phyloP scores from a whole-genome alignment of 2,329 filamentous ascomycete species.

The Tolypocladium inflatum region DNA sequence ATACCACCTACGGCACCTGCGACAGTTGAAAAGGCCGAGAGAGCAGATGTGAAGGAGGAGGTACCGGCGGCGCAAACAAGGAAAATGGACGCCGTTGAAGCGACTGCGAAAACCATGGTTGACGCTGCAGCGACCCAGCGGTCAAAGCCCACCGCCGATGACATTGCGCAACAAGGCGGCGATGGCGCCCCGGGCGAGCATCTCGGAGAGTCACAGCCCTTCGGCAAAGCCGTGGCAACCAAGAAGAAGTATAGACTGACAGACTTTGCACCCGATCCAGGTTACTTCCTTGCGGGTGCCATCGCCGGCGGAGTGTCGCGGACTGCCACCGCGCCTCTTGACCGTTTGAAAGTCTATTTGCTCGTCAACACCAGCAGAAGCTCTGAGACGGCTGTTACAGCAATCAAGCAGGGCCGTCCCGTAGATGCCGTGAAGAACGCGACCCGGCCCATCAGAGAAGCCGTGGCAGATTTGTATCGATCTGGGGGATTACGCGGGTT shows the following conservation, averaged over 20 bases:
- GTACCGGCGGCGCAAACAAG: constrained; percentile 5
- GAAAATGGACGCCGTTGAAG: constrained; percentile 6
- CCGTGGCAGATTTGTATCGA: constrained; percentile 70
- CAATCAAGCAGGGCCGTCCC: constrained; percentile 61
- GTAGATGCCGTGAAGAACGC: constrained; percentile 56
- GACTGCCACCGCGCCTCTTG: constrained; percentile 89
- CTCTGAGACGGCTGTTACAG: constrained; percentile 47
- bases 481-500: constrained; percentile 81
- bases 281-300: constrained; percentile 95
- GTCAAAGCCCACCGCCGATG: constrained; percentile 12
- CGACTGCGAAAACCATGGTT: constrained; percentile 9
- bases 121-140: constrained; percentile 14
- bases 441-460: constrained; percentile 59
- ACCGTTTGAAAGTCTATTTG: constrained; percentile 93
- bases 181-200: constrained; percentile 23
- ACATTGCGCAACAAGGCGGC: constrained; percentile 15
- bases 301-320: constrained; percentile 89
- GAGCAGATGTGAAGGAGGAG: background rate
- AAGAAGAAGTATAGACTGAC: constrained; percentile 47
- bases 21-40: constrained; percentile 9
- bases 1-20: constrained; percentile 5
- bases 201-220: constrained; percentile 19
- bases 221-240: constrained; percentile 22
- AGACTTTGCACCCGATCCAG: constrained; percentile 72
- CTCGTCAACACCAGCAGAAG: constrained; percentile 68